phyloP scores from a whole-genome alignment of 192 early-diverging fungal genomes.

The Podila horticola region DNA sequence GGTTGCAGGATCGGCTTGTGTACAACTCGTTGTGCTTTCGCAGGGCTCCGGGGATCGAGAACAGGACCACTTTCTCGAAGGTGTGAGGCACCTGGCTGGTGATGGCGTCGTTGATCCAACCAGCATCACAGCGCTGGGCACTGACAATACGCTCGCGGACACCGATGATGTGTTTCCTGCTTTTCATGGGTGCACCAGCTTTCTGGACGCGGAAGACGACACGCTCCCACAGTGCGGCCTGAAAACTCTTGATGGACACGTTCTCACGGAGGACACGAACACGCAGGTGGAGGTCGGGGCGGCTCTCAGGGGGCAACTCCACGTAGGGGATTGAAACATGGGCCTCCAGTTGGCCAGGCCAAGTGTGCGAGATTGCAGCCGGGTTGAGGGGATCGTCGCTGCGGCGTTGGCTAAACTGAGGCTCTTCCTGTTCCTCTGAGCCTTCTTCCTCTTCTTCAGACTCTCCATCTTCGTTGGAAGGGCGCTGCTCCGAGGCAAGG shows the following conservation, averaged over 20 bases:
- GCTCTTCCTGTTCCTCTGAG: neutral
- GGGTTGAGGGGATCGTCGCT: conserved; percentile 14
- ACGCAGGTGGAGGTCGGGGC: conserved; percentile 34
- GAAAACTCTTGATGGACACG: conserved; percentile 41
- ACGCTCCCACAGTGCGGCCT: conserved; percentile 40
- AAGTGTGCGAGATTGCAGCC: conserved; percentile 29
- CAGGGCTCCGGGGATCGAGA: conserved; percentile 27
- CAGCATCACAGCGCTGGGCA: conserved; percentile 45
- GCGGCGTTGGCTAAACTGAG: neutral
- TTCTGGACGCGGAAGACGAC: conserved; percentile 45
- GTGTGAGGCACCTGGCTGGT: conserved; percentile 38
- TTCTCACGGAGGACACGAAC: conserved; percentile 39
- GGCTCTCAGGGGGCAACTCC: conserved; percentile 18
- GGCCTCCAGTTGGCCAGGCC: conserved; percentile 40
- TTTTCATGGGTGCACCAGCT: conserved; percentile 3
- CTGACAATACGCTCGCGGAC: conserved; percentile 35
- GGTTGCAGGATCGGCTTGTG: conserved; percentile 24
- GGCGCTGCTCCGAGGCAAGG: neutral
- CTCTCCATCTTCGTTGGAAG: conserved; percentile 6
- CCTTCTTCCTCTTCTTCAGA: conserved; percentile 1
- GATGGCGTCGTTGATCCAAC: conserved; percentile 40
- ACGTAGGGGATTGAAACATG: conserved; percentile 29
- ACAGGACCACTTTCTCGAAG: conserved; percentile 50
- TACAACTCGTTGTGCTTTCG: conserved; percentile 32
- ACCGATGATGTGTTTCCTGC: conserved; percentile 35